phyloP scores from a whole-genome alignment of 169 alveolate species.

The Theileria parva region DNA sequence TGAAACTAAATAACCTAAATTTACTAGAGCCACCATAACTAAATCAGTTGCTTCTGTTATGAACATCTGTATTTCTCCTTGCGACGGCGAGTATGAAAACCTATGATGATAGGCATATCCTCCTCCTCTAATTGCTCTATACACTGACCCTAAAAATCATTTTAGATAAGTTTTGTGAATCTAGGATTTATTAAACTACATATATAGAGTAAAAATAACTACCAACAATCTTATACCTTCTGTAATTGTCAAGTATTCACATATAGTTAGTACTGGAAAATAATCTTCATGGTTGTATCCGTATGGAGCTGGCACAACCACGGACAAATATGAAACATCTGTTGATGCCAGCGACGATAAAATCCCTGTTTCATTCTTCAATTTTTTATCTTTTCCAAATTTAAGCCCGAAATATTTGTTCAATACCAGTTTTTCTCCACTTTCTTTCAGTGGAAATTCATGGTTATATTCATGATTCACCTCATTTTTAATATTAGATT shows the following conservation, averaged over 20 bases:
- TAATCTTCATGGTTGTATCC: conserved; percentile 66
- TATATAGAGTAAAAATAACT: neutral
- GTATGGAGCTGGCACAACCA: conserved; percentile 62
- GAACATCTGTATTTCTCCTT: conserved; percentile 69
- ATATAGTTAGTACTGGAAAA: conserved; percentile 36
- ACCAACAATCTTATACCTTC: conserved; percentile 45
- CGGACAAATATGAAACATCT: conserved; percentile 67
- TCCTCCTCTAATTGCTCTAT: conserved; percentile 76
- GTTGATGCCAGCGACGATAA: conserved; percentile 63
- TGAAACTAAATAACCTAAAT: no score
- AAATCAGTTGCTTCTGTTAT: conserved; percentile 53
- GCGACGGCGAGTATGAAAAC: conserved; percentile 52
- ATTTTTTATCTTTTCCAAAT: conserved; percentile 30
- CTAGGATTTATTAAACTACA: neutral
- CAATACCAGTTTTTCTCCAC: neutral
- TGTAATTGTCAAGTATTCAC: conserved; percentile 73
- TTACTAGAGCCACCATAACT: conserved; percentile 21
- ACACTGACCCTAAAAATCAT: conserved; percentile 62
- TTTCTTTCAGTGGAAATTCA: neutral
- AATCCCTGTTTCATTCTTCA: conserved; percentile 46
- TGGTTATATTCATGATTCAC: neutral
- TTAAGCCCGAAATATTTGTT: conserved; percentile 37
- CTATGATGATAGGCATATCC: conserved; percentile 75
- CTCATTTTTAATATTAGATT: neutral
- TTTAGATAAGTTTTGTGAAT: neutral